A percentile compares a stretch with the other conserved stretches of the same genome.
Evolutionary conservation across 176 grass and related monocot species (phyloP).

Genomic region (Chrysopogon serrulatus): DNA sequence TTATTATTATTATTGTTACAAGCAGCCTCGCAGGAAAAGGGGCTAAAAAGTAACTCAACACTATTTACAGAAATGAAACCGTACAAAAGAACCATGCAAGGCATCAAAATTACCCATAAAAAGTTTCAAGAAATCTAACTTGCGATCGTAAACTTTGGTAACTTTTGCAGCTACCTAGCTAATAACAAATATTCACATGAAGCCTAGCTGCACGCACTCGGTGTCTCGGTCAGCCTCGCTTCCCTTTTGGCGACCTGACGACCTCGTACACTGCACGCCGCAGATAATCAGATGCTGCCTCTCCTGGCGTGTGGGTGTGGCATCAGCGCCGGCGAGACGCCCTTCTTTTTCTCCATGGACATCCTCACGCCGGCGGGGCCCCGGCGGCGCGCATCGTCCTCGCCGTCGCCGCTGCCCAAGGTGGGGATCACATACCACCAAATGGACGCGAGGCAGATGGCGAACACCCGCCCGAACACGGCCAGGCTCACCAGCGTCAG

Average conservation of each 20-base stretch:
- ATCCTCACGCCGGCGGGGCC: not conserved
- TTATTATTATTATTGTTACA: not conserved
- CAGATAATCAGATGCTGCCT: not conserved
- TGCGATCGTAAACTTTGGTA: not conserved
- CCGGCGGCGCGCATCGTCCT: not conserved
- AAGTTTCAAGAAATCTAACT: not conserved
- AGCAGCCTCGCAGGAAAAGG: not conserved
- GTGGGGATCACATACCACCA: constrained; percentile 67
- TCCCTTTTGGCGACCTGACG: constrained; percentile 10
- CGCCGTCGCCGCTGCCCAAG: not conserved
- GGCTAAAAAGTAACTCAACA: not conserved
- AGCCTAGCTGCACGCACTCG: too few relatives aligned
- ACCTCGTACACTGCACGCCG: not conserved
- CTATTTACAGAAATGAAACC: not conserved
- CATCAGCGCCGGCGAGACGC: not conserved
- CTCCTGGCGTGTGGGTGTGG: constrained; percentile 12
- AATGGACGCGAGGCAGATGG: constrained; percentile 59
- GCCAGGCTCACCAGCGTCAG: constrained; percentile 45
- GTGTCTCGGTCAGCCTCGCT: constrained; percentile 6
- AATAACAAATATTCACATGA: too few relatives aligned
- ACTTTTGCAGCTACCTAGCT: not conserved
- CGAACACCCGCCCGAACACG: constrained; percentile 60
- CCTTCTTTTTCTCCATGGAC: constrained; percentile 4
- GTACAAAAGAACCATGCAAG: not conserved
- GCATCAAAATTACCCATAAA: not conserved